A percentile compares a stretch with the other conserved stretches of the same genome.
Conservation (phyloP, 192 early-diverging fungal genomes). For the Oehlia diaphana region DNA sequence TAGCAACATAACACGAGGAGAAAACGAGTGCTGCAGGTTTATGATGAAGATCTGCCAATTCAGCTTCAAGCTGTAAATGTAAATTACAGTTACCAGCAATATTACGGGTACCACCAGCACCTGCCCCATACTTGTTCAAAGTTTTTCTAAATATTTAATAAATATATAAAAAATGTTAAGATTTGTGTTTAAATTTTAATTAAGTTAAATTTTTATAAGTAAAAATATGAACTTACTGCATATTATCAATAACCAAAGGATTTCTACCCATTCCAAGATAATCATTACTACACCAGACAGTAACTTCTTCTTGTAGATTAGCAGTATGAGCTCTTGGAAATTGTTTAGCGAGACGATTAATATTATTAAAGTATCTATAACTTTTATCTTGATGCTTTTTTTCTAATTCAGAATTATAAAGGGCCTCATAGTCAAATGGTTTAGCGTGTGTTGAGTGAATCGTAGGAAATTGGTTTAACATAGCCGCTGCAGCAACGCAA, state of each 20-base stretch:
- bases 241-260: conserved; percentile 78
- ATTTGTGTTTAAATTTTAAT: background rate
- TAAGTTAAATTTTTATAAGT: background rate
- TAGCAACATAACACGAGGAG: conserved; percentile 97
- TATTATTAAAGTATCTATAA: conserved; percentile 99
- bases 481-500: conserved; percentile 36
- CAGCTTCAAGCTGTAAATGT: conserved; percentile 87
- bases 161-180: conserved; percentile 4
- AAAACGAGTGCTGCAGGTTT: conserved; percentile 91
- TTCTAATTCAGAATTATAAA: conserved; percentile 82
- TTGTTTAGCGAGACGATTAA: conserved; percentile 91
- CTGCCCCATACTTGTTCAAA: conserved; percentile 94
- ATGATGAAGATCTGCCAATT: conserved; percentile 90
- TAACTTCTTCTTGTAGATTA: conserved; percentile 81
- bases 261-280: conserved; percentile 96
- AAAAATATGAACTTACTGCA: conserved; percentile 72
- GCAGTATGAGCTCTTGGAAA: conserved; percentile 95
- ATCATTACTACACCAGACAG: conserved; percentile 99
- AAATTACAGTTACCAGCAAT: conserved; percentile 98
- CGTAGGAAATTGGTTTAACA: conserved; percentile 40
- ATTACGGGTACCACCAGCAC: conserved; percentile 98
- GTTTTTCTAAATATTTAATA: conserved; percentile 51
- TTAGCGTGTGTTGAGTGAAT: conserved; percentile 43
- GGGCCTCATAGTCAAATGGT: conserved; percentile 87
- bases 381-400: conserved; percentile 97